Evolutionary conservation across 352 stramenopile species (phyloP), one percentile per base, ranked within the genome.

Genomic region (Phytophthora sansomeana): DNA sequence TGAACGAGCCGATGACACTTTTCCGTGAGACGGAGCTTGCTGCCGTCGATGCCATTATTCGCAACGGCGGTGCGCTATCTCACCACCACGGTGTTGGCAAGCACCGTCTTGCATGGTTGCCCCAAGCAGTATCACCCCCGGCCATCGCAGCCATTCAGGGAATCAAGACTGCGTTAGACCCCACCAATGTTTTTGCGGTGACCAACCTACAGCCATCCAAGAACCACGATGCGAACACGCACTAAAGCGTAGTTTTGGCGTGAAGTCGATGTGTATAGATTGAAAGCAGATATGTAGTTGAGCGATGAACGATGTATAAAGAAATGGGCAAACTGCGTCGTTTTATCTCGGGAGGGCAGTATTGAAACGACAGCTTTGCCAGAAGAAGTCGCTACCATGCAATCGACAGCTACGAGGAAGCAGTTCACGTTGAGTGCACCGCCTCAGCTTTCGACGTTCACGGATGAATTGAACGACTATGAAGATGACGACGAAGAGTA

Each of bases 81-180:
- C 96, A 99, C 63, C 96, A 99, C 71, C 96, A 99, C 71, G 96
- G 96, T 35, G 84, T 98, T 32, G 96, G 96, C 42, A 98, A 99
- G 76, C 74, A 97, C 51, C 90, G 93, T 46, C 77, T 92, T 52
- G 66, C 73, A n/a, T 98, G 96, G 80, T 74, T 97, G 10, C 58
- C 80, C 6, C 69, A 88, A 56, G 86, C 96, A n/a, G 80, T 96
- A 44, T 98, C 92, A 24, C 39, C 81, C 26, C 80, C 81, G 3
- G 87, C 87, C 6, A 73, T 91, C 14, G 74, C 84, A 46, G 80
- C 82, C 26, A 70, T 98, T 32, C 60, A 80, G 47, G 84, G 83
- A 3, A 81, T 98, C 24, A 99, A 99, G 70, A 71, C 77, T 5
- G 84, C 84, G 6, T 53, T 99, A 11, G 96, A 99, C 58, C 87